These are phyloP conservation scores for Cairneyella variabilis DNA, from an alignment of 495 filamentous ascomycete species.

Conservation along the genomic window DNA sequence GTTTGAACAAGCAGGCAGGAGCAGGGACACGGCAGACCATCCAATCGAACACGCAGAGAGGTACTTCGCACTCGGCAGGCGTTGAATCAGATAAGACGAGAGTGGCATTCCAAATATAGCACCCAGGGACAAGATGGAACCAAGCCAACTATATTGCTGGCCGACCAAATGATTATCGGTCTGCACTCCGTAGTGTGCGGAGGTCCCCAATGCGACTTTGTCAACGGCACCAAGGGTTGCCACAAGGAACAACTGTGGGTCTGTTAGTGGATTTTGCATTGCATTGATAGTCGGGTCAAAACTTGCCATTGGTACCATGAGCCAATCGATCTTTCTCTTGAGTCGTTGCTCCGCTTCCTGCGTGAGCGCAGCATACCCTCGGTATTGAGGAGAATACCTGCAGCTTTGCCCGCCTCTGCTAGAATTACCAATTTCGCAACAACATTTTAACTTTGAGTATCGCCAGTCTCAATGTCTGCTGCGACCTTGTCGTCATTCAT, in stretches of 20 bases:
- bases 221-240: constrained; percentile 34
- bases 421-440: neutral
- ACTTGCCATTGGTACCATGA: neutral
- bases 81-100: constrained; percentile 50
- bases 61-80: constrained; percentile 46
- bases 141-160: constrained; percentile 33
- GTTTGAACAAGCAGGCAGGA: constrained; percentile 36
- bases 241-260: neutral
- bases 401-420: neutral
- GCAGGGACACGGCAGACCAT: constrained; percentile 37
- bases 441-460: neutral
- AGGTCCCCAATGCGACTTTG: constrained; percentile 60
- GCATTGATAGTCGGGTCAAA: neutral
- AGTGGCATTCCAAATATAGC: constrained; percentile 43
- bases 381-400: neutral
- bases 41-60: neutral
- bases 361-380: constrained; percentile 3
- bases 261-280: neutral
- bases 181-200: constrained; percentile 18
- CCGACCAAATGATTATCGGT: constrained; percentile 25
- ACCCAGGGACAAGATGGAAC: constrained; percentile 53
- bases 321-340: neutral
- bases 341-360: neutral
- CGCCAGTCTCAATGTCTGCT: neutral
- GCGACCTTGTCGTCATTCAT: neutral